Base-by-base conservation (phyloP, 352 stramenopile genomes). In the Pythium dissotocum region DNA sequence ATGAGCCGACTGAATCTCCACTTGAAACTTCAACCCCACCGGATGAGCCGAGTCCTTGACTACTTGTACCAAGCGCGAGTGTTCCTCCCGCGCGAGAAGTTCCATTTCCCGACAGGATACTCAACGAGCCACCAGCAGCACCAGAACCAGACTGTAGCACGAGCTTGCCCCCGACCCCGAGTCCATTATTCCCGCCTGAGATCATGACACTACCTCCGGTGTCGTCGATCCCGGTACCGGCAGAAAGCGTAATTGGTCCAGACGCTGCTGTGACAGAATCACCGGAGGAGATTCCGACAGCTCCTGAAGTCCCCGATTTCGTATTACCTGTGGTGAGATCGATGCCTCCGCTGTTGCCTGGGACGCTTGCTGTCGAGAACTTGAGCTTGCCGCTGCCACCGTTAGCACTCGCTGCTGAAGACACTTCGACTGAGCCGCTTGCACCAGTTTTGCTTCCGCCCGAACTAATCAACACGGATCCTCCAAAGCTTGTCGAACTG, bases 381-480 rank as follows among this genome's bases (percentile, higher is more conserved):
- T 59, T 48, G 10, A 63, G 30, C 32, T 64, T 55, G 21, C 49
- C 64, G 26, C 63, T 65, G 12, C 8, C 48, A 28, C 61, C 70
- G 35, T 52, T 58, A 12, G 12, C 26, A 32, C 44, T 61, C 8
- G 26, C 6, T 18, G 18, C 55, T 51, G 64, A 60, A 33, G 30
- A 52, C 14, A 63, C 30, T 6, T 28, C n/a, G 1, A 69, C 32
- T 24, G 2, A 21, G 13, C 65, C 65, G n/a, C 38, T 60, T 5
- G 12, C 48, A 24, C 49, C 58, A 1, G n/a, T 33, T 4, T 51
- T 69, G 33, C 62, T 76, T 49, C 65, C 69, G 38, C 69, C 76
- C 56, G 63, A 69, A 6, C 54, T 36, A 21, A 87, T 71, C 42
- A 66, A 52, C 40, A 84, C 69, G 30, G 54, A 72, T 10, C 76